A percentile compares a stretch with the other conserved stretches of the same genome.
Evolutionary conservation across 2,329 filamentous ascomycete genomes (phyloP).

Genomic region (Colletotrichum tofieldiae): DNA sequence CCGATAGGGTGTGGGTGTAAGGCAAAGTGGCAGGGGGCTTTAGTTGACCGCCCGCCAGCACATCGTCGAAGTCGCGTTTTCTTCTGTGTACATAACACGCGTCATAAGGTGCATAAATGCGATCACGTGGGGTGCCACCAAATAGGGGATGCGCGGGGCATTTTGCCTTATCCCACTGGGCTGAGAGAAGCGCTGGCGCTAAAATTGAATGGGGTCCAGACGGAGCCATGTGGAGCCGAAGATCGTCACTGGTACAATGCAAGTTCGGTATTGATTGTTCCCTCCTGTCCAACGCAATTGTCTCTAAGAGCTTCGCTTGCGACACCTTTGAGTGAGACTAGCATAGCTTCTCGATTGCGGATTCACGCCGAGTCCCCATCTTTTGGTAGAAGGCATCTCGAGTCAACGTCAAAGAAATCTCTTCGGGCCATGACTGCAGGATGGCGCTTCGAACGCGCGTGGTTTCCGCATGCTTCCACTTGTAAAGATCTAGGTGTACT

Average conservation of each 20-base stretch:
- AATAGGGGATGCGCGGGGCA: constrained; percentile 31
- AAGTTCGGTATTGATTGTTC: not conserved
- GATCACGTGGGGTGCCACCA: constrained; percentile 32
- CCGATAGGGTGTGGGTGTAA: constrained; percentile 13
- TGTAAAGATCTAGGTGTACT: too few species aligned
- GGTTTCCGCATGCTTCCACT: too few species aligned
- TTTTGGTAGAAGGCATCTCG: too few species aligned
- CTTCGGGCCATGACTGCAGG: not conserved
- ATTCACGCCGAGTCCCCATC: not conserved
- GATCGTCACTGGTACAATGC: not conserved
- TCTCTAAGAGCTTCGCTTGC: not conserved
- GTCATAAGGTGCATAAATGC: constrained; percentile 40
- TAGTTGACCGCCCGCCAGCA: constrained; percentile 36
- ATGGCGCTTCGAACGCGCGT: not conserved
- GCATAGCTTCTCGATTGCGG: not conserved
- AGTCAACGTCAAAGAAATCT: too few species aligned
- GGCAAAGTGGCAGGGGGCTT: constrained; percentile 32
- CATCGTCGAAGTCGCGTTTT: constrained; percentile 35
- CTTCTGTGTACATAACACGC: constrained; percentile 34
- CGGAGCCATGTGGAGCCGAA: not conserved
- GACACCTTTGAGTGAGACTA: not conserved
- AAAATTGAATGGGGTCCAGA: not conserved
- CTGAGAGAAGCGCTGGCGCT: not conserved
- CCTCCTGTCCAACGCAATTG: not conserved
- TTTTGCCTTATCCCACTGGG: constrained; percentile 5